Base-by-base conservation (phyloP, 2,329 filamentous ascomycete genomes). In the Monilinia polystroma region DNA sequence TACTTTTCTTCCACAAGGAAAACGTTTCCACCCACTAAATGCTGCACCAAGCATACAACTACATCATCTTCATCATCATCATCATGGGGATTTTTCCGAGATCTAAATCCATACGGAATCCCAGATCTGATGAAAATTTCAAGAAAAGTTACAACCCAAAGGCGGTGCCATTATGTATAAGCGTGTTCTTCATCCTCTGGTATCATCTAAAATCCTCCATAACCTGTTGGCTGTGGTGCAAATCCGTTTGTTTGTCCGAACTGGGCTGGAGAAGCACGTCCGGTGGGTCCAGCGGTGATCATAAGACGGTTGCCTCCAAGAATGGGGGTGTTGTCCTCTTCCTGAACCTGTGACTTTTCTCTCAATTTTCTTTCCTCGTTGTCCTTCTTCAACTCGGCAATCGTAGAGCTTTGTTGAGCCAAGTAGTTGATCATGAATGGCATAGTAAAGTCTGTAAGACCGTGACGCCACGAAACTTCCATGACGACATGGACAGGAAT, bases 401-500 rank as follows among this genome's bases (percentile, higher is more conserved):
- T 90, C 66, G 96, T 90, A 72, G 90, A 88, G 51, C 92, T 93
- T 81, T 98, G 93, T 79, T 97, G 93, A 73, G 89, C 87, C 70
- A 99, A 84, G 82, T 96, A 90, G 82, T 98, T 99, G 86, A 99
- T 98, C 92, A 99, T 96, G 84, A 96, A 99, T 23, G 95, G 95
- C 96, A 99, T 99, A 58, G 93, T 96, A 81, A 97, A 99, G 82
- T 99, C 95, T 75, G 89, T 88, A 51, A 99, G 89, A 68, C 93
- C 92, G 77, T 97, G 85, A 74, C 95, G 94, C 95, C 95, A 99
- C 68, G 95, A 98, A 67, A 99, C 86, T 82, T 99, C 95, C 79
- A 99, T 87, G 68, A 99, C 90, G 63, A 96, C 84, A 76, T 98
- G 93, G 4, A 96, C 90, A 23, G 92, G 92, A 73, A 99, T 93